Base-by-base conservation (phyloP, 257 asterid species). In the Nicotiana otophora region DNA sequence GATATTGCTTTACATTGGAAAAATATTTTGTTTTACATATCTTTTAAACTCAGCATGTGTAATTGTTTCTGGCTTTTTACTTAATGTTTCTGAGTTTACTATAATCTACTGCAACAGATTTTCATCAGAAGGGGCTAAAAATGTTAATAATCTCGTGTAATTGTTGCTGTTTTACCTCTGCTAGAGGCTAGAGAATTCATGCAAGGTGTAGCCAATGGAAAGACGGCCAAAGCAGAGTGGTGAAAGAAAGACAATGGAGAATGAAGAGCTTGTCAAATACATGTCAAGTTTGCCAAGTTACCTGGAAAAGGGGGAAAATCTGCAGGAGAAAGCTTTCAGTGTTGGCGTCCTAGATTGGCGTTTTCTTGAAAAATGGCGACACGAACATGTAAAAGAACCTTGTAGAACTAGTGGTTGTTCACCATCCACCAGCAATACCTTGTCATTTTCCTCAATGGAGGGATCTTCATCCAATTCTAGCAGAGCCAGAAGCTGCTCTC, bases 341-440 rank as follows among this genome's bases (percentile, higher is more conserved):
- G 70, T 92, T 28, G 98, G 98, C 46, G 97, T 93, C 81, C 93
- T 93, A 34, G 94, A 93, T 58, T 93, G 97, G 98, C 69, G 88
- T 63, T 91, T 82, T 75, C 92, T 93, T 58, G 91, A 93, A 88
- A 92, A 88, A 55, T 93, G 98, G 98, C 92, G 90, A 83, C 84
- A 87, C 65, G 84, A 72, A 31, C 86, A 79, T 61, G 82, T 75
- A 55, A 89, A 77, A 62, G 34, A 83, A 62, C 70, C 77, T 33
- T 70, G 66, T 53, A 68, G 74, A 68, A 88, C 80, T 46, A 63
- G 79, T 65, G 80, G 77, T 83, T 69, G 82, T 82, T 82, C 89
- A 64, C 91, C 90, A 61, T 89, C 90, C 57, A 84, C 83, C 82
- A 86, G 89, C 87, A 86, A 82, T 88, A 79, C 84, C 58, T 81